Evolutionary conservation across 805 yeast genomes (phyloP), one percentile per base, ranked within the genome.

Genomic region (Metschnikowia rubicola): DNA sequence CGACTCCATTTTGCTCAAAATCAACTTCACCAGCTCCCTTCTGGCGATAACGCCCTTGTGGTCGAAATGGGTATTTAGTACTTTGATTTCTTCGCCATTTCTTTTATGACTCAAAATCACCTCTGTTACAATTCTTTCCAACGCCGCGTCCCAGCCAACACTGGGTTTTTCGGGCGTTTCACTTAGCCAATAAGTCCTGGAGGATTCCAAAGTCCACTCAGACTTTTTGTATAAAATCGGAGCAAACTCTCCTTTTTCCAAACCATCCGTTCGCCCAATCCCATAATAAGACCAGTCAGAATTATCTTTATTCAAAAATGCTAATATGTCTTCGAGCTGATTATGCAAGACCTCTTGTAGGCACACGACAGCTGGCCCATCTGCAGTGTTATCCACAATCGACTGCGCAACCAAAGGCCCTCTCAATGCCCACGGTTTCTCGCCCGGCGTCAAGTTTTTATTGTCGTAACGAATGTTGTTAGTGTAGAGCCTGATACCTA

Each of bases 391-490:
- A 59, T 71, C 71, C 47, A 62, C 60, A 35, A 80, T 78, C 12
- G 75, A 67, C 31, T 67, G 58, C 12, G 66, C 59, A 7, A 79
- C 63, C 7, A 65, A 67, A 2, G 51, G 54, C 49, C 66, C 66
- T 31, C 84, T 67, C 13, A 54, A 61, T 4, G 50, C 48, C 84
- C 84, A 80, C 1, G 68, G 68, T 43, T 57, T 54, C 56, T 80
- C 85, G 12, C 69, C 70, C 7, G 58, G 51, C 35, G 56, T 70
- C 0, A 63, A 60, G 26, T 59, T 50, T 13, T 56, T 52, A 53
- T 73, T 73, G 48, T 74, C 80, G 47, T 59, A 73, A 30, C 81
- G 60, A 41, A 77, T 72, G 52, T 77, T 77, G 52, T 77, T 71
- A 19, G 77, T 68, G 54, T 75, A 76, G 31, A 54, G 35, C 11